A percentile compares a stretch with the other conserved stretches of the same genome.
These are phyloP conservation scores for Sugiyamaella xylanicola DNA, from an alignment of 1,139 yeast species.

Conservation along the genomic window DNA sequence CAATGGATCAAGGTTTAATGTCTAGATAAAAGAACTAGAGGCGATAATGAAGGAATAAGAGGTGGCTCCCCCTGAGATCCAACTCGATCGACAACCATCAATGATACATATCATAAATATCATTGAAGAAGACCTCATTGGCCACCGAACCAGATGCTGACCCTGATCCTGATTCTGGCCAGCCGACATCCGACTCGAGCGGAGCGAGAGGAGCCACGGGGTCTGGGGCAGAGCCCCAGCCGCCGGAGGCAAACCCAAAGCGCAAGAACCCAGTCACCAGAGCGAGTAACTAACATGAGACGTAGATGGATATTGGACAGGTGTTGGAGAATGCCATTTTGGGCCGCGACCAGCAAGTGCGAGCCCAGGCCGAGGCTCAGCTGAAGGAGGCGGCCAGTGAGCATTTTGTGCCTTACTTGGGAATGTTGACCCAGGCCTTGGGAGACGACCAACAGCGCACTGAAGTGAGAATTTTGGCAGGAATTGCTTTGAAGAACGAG, in stretches of 20 bases:
- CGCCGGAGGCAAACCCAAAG: slow-evolving; percentile 2
- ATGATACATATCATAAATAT: no score
- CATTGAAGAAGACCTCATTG: no score
- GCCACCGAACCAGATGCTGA: no score
- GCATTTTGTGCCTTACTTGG: slow-evolving; percentile 74
- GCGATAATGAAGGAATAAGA: no score
- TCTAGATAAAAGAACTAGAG: no score
- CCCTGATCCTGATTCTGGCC: no score
- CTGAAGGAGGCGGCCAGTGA: slow-evolving; percentile 70
- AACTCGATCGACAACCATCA: no score
- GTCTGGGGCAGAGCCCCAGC: neutral
- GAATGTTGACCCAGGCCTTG: slow-evolving; percentile 70
- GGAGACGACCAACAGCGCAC: slow-evolving; percentile 65
- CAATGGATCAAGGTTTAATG: no score
- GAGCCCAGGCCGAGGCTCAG: slow-evolving; percentile 81
- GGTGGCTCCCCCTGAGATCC: no score
- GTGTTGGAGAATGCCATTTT: slow-evolving; percentile 59
- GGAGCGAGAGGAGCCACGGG: neutral
- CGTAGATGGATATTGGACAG: slow-evolving; percentile 17
- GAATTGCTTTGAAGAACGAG: slow-evolving; percentile 83
- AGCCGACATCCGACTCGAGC: neutral
- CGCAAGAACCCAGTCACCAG: slow-evolving; percentile 3
- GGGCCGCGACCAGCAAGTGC: slow-evolving; percentile 55
- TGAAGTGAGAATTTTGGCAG: slow-evolving; percentile 92
- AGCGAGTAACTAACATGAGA: neutral